Evolutionary conservation across 2,329 filamentous ascomycete genomes (phyloP).

Genomic region (Colletotrichum sojae): DNA sequence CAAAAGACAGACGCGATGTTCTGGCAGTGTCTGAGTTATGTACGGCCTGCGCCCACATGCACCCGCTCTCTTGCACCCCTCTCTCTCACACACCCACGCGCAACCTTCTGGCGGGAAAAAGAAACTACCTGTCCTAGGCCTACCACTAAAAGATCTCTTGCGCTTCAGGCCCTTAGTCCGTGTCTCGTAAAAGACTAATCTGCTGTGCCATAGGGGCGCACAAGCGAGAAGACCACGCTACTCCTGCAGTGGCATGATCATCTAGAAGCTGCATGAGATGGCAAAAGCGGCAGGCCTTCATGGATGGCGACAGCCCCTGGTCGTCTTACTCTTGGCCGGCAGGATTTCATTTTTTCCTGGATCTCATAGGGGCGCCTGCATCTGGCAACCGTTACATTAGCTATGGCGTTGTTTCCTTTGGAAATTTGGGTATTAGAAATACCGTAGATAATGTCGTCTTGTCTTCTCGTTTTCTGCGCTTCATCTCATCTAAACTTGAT

Average conservation of each 20-base stretch:
- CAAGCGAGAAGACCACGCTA: constrained; percentile 11
- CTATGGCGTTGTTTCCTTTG: too few relatives aligned
- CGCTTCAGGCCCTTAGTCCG: background rate
- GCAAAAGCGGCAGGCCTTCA: constrained; percentile 13
- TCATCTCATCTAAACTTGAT: too few relatives aligned
- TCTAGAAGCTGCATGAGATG: constrained; percentile 5
- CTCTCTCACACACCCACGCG: background rate
- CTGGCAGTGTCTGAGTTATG: background rate
- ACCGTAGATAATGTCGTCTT: too few relatives aligned
- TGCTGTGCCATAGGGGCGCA: constrained; percentile 8
- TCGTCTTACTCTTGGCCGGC: constrained; percentile 10
- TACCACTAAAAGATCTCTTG: background rate
- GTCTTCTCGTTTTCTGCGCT: too few relatives aligned
- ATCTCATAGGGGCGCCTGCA: background rate
- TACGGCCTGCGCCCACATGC: background rate
- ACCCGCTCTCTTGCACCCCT: too few relatives aligned
- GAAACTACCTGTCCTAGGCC: background rate
- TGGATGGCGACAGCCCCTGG: background rate
- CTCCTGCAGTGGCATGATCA: constrained; percentile 15
- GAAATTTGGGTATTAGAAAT: too few relatives aligned
- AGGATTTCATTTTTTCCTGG: background rate
- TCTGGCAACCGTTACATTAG: background rate
- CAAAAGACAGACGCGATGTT: background rate
- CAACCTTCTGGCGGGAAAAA: background rate
- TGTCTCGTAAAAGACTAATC: background rate